Evolutionary conservation across 1,139 yeast genomes (phyloP), one percentile per base, ranked within the genome.

Genomic region (Candida glucosophila): DNA sequence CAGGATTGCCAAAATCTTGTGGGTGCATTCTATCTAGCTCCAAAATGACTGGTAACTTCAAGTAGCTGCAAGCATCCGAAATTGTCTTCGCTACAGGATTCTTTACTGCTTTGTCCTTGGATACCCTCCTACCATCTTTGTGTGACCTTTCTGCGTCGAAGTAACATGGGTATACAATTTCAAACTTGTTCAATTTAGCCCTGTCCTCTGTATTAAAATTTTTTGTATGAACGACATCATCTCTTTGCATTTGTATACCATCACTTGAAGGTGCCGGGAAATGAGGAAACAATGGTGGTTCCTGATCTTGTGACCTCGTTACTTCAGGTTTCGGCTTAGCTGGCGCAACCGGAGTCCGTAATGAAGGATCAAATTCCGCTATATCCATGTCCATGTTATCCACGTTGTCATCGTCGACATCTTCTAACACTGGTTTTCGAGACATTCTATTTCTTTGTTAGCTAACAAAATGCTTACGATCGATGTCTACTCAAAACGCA

Each of bases 1-100:
- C 98, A 2, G 96, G 93, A 47, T 90, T 90, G 34, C 97, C 95
- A 69, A 81, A 90, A 55, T 90, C 98, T 49, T 86, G 95, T 7
- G 98, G 98, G 53, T 90, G 98, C 3, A 80, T 57, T 55, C 86
- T 90, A 35, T 80, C 85, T 35, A 90, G 75, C 52, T 81, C 90
- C 35, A 75, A 63, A 29, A 77, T 60, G 2, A 59, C 63, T 2
- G 80, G 80, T 29, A 76, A 47, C 39, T 70, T 44, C 37, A 59
- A 58, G 43, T 37, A 52, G 33, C 56, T 55, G 39, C 68, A 70
- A 17, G 71, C 82, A 52, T 83, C 93, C 17, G 81, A 68, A 17
- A 90, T 67, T 3, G 82, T 75, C 42, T 77, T 77, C 3, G 95
- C 96, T 34, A 88, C 58, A 2, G 98, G 98, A 52, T 86, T 85